Percentiles rank a stretch among this genome's conserved stretches.
phyloP scores from a whole-genome alignment of 163 green algal species.

The Prototheca cutis region DNA sequence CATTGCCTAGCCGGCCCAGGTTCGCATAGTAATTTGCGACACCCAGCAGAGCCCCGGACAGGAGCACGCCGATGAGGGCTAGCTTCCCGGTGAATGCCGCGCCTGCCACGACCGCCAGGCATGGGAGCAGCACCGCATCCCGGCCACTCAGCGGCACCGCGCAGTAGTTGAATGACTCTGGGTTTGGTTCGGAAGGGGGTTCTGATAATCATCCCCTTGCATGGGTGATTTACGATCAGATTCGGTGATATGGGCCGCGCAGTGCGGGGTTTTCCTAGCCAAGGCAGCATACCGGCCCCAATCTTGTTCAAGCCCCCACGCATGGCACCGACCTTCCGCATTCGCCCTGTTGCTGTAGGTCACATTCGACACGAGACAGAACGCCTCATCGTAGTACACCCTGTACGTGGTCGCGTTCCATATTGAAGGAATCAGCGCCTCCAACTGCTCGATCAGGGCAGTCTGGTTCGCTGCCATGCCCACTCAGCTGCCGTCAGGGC shows the following conservation, averaged over 20 bases:
- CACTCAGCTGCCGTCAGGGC: no score
- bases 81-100: slow-evolving; percentile 41
- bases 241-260: no score
- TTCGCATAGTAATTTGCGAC: slow-evolving; percentile 41
- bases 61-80: slow-evolving; percentile 47
- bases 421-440: background rate
- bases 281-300: background rate
- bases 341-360: background rate
- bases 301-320: background rate
- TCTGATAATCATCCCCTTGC: no score
- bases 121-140: slow-evolving; percentile 62
- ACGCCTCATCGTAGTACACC: slow-evolving; percentile 4
- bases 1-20: slow-evolving; percentile 65
- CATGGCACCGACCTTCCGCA: slow-evolving; percentile 4
- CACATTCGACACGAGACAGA: slow-evolving; percentile 6
- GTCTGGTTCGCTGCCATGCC: no score
- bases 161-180: slow-evolving; percentile 69
- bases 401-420: slow-evolving; percentile 1
- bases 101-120: slow-evolving; percentile 38
- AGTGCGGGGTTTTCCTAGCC: no score
- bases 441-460: background rate
- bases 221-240: no score
- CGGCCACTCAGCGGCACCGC: slow-evolving; percentile 32
- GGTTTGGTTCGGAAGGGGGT: no score
- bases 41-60: slow-evolving; percentile 30